Percentiles rank a stretch among this genome's conserved stretches.
phyloP scores from a whole-genome alignment of 2,329 filamentous ascomycete species.

The Thielaviopsis ethacetica region DNA sequence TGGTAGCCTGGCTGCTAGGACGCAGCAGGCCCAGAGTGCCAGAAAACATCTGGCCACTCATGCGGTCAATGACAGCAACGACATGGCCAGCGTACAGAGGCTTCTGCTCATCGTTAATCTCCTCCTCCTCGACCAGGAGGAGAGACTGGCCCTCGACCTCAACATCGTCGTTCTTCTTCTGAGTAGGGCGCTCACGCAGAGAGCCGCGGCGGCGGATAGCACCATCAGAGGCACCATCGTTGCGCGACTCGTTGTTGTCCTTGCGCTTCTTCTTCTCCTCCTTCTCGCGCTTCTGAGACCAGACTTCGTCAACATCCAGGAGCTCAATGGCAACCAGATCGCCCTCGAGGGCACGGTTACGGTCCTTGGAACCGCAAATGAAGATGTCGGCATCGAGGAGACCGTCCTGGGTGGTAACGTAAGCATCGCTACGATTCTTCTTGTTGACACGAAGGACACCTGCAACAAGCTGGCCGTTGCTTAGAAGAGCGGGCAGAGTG shows the following conservation, averaged over 20 bases:
- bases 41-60: conserved; percentile 97
- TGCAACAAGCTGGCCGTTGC: conserved; percentile 84
- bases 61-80: conserved; percentile 91
- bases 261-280: conserved; percentile 99
- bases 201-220: conserved; percentile 85
- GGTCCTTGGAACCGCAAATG: conserved; percentile 97
- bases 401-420: conserved; percentile 81
- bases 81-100: conserved; percentile 93
- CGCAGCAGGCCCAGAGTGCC: conserved; percentile 86
- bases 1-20: conserved; percentile 94
- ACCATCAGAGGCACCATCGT: conserved; percentile 54
- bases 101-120: conserved; percentile 97
- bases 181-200: conserved; percentile 86
- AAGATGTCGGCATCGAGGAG: conserved; percentile 93
- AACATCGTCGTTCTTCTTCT: conserved; percentile 99
- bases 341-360: conserved; percentile 89
- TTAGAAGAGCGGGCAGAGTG: conserved; percentile 74
- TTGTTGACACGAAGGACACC: conserved; percentile 97
- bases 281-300: conserved; percentile 97
- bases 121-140: conserved; percentile 91
- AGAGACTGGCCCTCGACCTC: conserved; percentile 97
- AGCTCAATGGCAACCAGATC: conserved; percentile 92
- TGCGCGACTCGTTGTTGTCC: conserved; percentile 85
- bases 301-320: conserved; percentile 94
- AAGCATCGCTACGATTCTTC: conserved; percentile 97